These are phyloP conservation scores for Kluyveromyces siamensis DNA, from an alignment of 805 yeast species.

Conservation along the genomic window DNA sequence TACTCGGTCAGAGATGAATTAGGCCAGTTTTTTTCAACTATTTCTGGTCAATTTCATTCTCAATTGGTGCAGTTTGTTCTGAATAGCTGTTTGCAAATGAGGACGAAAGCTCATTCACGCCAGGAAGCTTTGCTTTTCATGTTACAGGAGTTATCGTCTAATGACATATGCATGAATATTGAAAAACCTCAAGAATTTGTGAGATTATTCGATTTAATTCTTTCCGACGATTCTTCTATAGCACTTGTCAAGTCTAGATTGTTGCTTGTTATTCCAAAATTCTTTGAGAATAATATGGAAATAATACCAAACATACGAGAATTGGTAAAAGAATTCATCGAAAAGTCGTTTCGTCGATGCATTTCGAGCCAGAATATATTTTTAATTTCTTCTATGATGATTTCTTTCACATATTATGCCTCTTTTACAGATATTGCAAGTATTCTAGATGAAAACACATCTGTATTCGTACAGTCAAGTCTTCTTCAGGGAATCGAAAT, in stretches of 20 bases:
- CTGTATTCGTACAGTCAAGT: slow-evolving; percentile 14
- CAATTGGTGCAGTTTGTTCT: slow-evolving; percentile 2
- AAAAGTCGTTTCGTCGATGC: slow-evolving; percentile 16
- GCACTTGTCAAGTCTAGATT: slow-evolving; percentile 40
- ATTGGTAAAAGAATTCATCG: slow-evolving; percentile 24
- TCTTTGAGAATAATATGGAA: slow-evolving; percentile 43
- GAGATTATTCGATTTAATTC: not conserved
- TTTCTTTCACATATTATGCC: slow-evolving; percentile 45
- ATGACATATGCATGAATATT: slow-evolving; percentile 9
- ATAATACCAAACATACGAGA: slow-evolving; percentile 24
- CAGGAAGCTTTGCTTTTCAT: slow-evolving; percentile 19
- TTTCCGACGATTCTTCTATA: not conserved
- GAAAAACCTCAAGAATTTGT: not conserved
- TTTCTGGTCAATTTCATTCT: slow-evolving; percentile 26
- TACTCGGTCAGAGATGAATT: slow-evolving; percentile 52
- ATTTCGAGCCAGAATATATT: slow-evolving; percentile 24
- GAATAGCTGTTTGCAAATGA: slow-evolving; percentile 2
- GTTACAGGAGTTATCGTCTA: slow-evolving; percentile 13
- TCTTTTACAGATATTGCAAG: slow-evolving; percentile 30
- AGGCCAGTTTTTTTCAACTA: slow-evolving; percentile 44
- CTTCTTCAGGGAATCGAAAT: slow-evolving; percentile 33
- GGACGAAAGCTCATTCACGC: not conserved
- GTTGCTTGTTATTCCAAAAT: slow-evolving; percentile 46
- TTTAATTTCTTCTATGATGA: slow-evolving; percentile 30
- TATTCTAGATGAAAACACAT: slow-evolving; percentile 14